These are phyloP conservation scores for Mycena galericulata DNA, from an alignment of 768 basidiomycete species.

Conservation along the genomic window DNA sequence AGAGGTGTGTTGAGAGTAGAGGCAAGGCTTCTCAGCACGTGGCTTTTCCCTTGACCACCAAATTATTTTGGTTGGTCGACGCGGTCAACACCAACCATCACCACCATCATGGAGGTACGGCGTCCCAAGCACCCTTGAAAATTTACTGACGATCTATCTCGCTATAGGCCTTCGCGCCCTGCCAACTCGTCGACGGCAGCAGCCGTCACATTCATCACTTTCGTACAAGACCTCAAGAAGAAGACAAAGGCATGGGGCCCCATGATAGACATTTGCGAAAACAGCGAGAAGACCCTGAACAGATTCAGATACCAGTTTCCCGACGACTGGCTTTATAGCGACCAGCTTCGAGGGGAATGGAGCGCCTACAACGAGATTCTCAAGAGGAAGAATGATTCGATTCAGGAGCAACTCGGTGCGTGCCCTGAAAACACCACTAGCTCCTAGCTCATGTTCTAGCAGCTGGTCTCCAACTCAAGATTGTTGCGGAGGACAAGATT, in stretches of 20 bases:
- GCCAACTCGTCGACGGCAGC: conserved; percentile 95
- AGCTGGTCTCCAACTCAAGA: conserved; percentile 99
- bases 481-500: conserved; percentile 99
- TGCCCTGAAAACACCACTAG: conserved; percentile 19
- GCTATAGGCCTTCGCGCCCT: conserved; percentile 75
- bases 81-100: conserved; percentile 53
- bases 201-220: conserved; percentile 98
- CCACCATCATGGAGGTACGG: conserved; percentile 58
- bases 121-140: background rate
- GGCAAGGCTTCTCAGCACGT: conserved; percentile 23
- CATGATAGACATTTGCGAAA: conserved; percentile 94
- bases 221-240: conserved; percentile 98
- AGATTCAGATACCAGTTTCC: conserved; percentile 97
- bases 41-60: conserved; percentile 13
- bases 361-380: conserved; percentile 98
- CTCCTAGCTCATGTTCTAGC: conserved; percentile 4
- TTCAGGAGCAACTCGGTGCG: conserved; percentile 96
- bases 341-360: conserved; percentile 98
- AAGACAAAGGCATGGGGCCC: conserved; percentile 97
- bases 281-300: conserved; percentile 97
- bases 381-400: conserved; percentile 97
- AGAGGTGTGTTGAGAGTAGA: conserved; percentile 20
- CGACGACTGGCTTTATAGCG: conserved; percentile 97
- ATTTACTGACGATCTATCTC: conserved; percentile 24
- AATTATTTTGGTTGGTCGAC: conserved; percentile 41